Conservation (phyloP, 2,329 filamentous ascomycete genomes). For the Tolypocladium capitatum region DNA sequence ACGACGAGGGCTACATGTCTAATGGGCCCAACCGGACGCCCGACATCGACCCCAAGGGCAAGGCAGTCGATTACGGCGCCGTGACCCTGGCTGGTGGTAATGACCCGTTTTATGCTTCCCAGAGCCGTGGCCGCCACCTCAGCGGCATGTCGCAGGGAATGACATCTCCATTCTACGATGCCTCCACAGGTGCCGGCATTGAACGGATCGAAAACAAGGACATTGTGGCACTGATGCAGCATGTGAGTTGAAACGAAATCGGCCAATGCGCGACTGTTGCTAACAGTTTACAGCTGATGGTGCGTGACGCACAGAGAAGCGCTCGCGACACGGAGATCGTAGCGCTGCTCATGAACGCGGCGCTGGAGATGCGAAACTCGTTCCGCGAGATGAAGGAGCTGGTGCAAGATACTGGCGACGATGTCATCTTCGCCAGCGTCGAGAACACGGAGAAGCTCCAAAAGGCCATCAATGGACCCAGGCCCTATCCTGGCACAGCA, state of each 20-base stretch:
- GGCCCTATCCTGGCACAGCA: conserved; percentile 60
- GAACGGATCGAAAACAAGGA: conserved; percentile 93
- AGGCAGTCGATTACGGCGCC: conserved; percentile 39
- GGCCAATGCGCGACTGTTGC: conserved; percentile 1
- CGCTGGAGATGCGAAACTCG: conserved; percentile 91
- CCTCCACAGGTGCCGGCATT: conserved; percentile 73
- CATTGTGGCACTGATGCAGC: conserved; percentile 94
- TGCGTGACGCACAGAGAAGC: conserved; percentile 90
- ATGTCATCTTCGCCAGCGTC: conserved; percentile 75
- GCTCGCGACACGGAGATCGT: conserved; percentile 94
- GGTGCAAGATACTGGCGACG: conserved; percentile 72
- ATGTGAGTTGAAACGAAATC: conserved; percentile 38
- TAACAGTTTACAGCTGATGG: conserved; percentile 54
- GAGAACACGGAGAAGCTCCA: conserved; percentile 79
- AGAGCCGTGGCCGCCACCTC: conserved; percentile 50
- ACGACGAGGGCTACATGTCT: conserved; percentile 86
- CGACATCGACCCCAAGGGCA: conserved; percentile 39
- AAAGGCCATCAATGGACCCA: conserved; percentile 70
- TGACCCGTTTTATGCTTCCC: conserved; percentile 53
- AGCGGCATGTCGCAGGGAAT: conserved; percentile 90
- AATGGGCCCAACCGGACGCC: conserved; percentile 47
- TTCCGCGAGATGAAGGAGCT: conserved; percentile 93
- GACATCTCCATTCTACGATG: conserved; percentile 79
- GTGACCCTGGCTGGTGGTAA: conserved; percentile 34
- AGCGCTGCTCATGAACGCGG: conserved; percentile 82